Conservation (phyloP, 2,329 filamentous ascomycete genomes). For the Aspergillus fumigatus region DNA sequence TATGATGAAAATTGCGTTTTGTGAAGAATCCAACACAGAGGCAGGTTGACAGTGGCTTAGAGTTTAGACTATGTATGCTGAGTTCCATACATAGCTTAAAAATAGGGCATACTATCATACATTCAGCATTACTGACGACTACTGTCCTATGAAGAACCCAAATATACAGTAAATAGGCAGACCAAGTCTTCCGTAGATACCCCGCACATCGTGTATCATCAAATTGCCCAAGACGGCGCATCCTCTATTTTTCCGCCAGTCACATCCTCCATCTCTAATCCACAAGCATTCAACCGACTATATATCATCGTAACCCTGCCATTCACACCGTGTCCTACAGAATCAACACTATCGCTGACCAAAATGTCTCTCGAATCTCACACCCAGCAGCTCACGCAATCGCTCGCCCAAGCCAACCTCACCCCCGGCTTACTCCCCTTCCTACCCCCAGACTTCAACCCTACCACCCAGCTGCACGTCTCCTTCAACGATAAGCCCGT, state of each 20-base stretch:
- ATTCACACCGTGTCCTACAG: background rate
- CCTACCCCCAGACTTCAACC: constrained; percentile 7
- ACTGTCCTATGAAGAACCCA: no score
- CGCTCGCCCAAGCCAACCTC: background rate
- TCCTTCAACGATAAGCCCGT: constrained; percentile 6
- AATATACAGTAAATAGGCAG: background rate
- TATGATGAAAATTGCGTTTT: no score
- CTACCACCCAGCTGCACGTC: constrained; percentile 4
- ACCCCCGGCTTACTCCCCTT: constrained; percentile 1
- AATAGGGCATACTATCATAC: no score
- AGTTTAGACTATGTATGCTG: no score
- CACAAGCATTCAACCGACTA: background rate
- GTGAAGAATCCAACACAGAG: no score
- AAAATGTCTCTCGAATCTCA: background rate
- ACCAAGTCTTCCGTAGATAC: background rate
- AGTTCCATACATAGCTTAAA: no score
- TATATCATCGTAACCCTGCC: background rate
- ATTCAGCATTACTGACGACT: background rate
- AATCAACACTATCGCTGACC: background rate
- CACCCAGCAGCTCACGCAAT: background rate
- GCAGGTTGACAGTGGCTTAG: no score
- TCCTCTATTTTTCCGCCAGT: background rate
- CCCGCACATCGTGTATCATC: background rate
- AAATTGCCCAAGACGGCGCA: background rate
- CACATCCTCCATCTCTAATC: background rate